Conservation (phyloP, 1,284 basidiomycete genomes). For the Marasmius sp. region DNA sequence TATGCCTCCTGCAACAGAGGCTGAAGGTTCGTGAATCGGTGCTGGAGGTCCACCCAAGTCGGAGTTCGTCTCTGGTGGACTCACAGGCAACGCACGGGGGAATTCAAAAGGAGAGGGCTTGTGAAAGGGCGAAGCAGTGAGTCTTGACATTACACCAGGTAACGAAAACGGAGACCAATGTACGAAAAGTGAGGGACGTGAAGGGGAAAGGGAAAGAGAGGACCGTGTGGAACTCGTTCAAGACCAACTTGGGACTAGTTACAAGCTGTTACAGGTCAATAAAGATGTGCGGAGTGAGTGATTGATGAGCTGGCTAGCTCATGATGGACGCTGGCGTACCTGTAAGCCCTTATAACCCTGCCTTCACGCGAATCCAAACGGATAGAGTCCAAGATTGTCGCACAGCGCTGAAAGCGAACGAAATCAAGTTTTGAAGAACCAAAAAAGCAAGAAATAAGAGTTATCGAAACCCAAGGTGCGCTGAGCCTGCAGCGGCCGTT, state of each 20-base stretch:
- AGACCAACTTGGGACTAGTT: slow-evolving; percentile 1
- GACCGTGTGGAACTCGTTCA: not conserved
- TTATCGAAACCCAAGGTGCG: too few relatives aligned
- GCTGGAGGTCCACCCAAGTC: slow-evolving; percentile 29
- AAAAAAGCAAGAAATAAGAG: too few relatives aligned
- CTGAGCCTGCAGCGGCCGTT: too few relatives aligned
- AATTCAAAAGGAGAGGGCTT: slow-evolving; percentile 51
- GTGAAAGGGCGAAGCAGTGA: slow-evolving; percentile 45
- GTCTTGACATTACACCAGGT: slow-evolving; percentile 43
- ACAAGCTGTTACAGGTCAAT: not conserved
- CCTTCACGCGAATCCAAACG: too few relatives aligned
- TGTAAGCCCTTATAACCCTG: not conserved
- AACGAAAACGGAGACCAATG: slow-evolving; percentile 4
- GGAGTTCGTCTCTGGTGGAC: slow-evolving; percentile 55
- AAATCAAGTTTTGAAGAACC: too few relatives aligned
- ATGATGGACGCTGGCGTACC: not conserved
- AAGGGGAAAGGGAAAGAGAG: slow-evolving; percentile 5
- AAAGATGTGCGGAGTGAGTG: slow-evolving; percentile 2
- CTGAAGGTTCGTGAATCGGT: slow-evolving; percentile 14
- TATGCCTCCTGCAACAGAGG: slow-evolving; percentile 22
- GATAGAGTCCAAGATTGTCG: too few relatives aligned
- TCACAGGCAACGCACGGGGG: slow-evolving; percentile 42
- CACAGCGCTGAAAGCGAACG: too few relatives aligned
- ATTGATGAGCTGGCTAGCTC: slow-evolving; percentile 4
- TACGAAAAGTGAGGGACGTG: slow-evolving; percentile 5